These are phyloP conservation scores for Pseudonitzschia multistriata DNA, from an alignment of 108 stramenopile genomes.

Conservation along the genomic window DNA sequence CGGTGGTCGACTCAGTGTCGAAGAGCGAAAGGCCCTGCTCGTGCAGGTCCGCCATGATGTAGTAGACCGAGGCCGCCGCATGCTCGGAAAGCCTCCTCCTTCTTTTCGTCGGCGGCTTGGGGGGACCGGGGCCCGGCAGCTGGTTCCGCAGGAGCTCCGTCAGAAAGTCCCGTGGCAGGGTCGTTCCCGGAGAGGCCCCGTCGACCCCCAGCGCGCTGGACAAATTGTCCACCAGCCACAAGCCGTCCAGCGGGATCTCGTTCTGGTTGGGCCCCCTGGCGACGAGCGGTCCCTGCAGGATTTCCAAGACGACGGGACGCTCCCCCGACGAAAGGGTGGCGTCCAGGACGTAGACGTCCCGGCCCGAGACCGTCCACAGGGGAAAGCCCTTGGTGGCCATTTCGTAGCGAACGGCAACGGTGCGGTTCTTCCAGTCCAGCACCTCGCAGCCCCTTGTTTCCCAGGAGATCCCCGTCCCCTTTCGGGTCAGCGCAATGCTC, in stretches of 20 bases:
- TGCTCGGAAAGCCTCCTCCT: conserved; percentile 29
- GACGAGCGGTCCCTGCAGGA: conserved; percentile 14
- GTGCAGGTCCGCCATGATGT: conserved; percentile 55
- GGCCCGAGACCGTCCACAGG: conserved; percentile 20
- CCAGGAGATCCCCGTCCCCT: conserved; percentile 28
- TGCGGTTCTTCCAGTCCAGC: conserved; percentile 20
- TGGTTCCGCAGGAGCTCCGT: conserved; percentile 22
- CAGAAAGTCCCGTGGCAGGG: conserved; percentile 16
- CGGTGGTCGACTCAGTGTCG: conserved; percentile 15
- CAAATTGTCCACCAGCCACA: conserved; percentile 28
- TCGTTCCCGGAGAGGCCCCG: not conserved
- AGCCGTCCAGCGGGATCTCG: conserved; percentile 17
- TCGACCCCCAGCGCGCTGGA: conserved; percentile 10
- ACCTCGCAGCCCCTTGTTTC: conserved; percentile 1
- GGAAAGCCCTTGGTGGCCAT: conserved; percentile 13
- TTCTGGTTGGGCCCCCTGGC: conserved; percentile 16
- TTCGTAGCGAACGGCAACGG: conserved; percentile 19
- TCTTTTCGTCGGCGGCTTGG: not conserved
- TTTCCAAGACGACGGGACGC: conserved; percentile 16
- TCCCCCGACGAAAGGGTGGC: not conserved
- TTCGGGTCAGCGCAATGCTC: conserved; percentile 25
- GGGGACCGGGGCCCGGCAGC: not conserved
- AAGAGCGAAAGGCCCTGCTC: conserved; percentile 37
- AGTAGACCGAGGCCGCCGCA: conserved; percentile 58
- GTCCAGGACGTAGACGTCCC: conserved; percentile 19